Evolutionary conservation across 208 protist species (phyloP).

Genomic region (Willaertia magna): DNA sequence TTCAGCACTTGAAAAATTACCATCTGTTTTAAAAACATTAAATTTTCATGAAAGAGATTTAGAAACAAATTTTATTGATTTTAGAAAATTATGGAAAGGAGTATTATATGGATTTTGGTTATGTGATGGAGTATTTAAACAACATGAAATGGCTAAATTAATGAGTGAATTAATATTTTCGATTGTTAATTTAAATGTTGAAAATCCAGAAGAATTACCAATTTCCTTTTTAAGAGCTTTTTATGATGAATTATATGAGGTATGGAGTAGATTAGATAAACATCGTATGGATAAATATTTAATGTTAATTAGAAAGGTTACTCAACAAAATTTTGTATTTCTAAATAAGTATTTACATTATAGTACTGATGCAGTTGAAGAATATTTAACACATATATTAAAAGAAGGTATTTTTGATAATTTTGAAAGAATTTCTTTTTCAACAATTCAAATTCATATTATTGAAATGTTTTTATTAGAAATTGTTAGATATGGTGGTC

Average conservation of each 20-base stretch:
- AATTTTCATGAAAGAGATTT: neutral
- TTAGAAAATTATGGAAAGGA: neutral
- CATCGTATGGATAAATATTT: neutral
- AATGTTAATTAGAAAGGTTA: neutral
- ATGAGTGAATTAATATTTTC: neutral
- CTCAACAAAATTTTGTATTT: neutral
- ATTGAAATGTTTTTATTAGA: neutral
- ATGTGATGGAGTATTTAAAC: neutral
- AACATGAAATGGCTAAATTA: neutral
- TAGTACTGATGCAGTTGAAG: neutral
- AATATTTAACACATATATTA: neutral
- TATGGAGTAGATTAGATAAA: neutral
- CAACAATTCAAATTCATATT: neutral
- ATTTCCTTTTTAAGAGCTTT: neutral
- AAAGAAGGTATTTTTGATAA: neutral
- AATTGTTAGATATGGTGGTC: neutral
- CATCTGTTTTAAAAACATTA: neutral
- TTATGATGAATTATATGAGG: neutral
- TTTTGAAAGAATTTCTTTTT: neutral
- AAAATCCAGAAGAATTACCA: neutral
- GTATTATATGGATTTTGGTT: neutral
- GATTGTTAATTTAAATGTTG: neutral
- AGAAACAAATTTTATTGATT: neutral
- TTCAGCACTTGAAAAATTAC: neutral
- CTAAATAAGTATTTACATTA: neutral